Conservation (phyloP, 805 yeast species). For the Blastobotrys muscicola region DNA sequence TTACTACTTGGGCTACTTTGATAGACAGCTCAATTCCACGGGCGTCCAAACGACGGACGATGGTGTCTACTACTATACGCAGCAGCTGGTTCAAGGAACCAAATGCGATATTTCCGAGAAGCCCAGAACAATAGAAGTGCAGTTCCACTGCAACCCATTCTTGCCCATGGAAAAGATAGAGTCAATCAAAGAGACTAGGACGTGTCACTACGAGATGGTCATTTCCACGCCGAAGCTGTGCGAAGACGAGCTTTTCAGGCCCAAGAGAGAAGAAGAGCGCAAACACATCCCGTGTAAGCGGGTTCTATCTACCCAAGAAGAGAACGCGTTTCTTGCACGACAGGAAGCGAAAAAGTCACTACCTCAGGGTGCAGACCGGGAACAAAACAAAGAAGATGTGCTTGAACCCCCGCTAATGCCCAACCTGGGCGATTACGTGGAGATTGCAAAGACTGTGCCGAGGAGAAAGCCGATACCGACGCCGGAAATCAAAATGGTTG, state of each 20-base stretch:
- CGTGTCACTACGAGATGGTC: constrained; percentile 48
- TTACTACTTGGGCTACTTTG: constrained; percentile 25
- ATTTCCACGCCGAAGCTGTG: constrained; percentile 46
- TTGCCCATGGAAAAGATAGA: constrained; percentile 23
- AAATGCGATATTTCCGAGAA: constrained; percentile 49
- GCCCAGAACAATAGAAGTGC: constrained; percentile 45
- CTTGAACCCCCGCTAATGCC: too few species aligned
- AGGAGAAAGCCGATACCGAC: too few species aligned
- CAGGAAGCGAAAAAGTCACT: too few species aligned
- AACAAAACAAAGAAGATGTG: too few species aligned
- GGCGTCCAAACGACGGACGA: not conserved
- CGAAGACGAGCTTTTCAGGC: constrained; percentile 14
- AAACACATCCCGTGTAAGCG: too few species aligned
- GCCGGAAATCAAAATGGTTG: too few species aligned
- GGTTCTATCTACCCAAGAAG: too few species aligned
- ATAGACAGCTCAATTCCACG: constrained; percentile 16
- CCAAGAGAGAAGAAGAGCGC: too few species aligned
- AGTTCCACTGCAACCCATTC: constrained; percentile 44
- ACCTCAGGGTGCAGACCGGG: too few species aligned
- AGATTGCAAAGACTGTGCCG: too few species aligned
- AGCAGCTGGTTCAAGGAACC: constrained; percentile 41
- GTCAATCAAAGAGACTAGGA: constrained; percentile 42
- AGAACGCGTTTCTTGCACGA: too few species aligned
- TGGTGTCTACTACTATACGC: constrained; percentile 23
- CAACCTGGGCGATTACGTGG: too few species aligned